Base-by-base conservation (phyloP, 1,139 yeast species). In the Zygosaccharomyces pseudobailii region DNA sequence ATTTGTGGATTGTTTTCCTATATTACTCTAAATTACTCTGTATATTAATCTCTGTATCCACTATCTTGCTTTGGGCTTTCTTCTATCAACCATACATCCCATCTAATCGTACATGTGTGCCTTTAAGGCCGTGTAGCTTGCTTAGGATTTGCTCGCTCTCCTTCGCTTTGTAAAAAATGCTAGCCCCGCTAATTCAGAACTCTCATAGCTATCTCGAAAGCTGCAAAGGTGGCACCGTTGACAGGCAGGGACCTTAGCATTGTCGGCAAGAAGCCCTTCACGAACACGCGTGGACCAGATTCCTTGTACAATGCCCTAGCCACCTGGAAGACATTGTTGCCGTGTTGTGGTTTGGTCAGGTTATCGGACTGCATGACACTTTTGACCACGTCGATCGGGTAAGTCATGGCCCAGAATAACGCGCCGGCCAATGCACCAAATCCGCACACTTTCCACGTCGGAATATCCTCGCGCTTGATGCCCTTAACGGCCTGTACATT, bases 231-330 rank as follows among this genome's bases (percentile, higher is more conserved):
- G 27, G 95, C 95, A 43, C 96, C 97, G 63, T 90, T 90, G 17
- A 95, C 97, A 3, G 97, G 97, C 2, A 96, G 96, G 45, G 97
- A 97, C 69, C 97, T 83, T 57, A 90, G 72, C 54, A 90, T 80
- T 1, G 97, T 89, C 42, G 97, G 96, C 21, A 82, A 68, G 63
- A 89, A 88, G 1, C 97, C 97, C 67, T 84, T 82, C 69, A 87
- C 84, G 62, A 90, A 87, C 0, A 96, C 95, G 56, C 73, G 73
- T 45, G 81, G 55, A 30, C 97, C 97, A 45, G 74, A 72, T 6
- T 73, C 73, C 40, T 64, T 66, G 65, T 71, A 75, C 20, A 87
- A 74, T 52, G 75, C 74, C 50, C 64, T 74, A 21, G 78, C 69
- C 24, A 87, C 94, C 50, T 75, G 76, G 13, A 74, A 34, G 36